Percentiles rank a stretch among this genome's conserved stretches.
Evolutionary conservation across 2,329 filamentous ascomycete species (phyloP).

Genomic region (Xylaria sp.): DNA sequence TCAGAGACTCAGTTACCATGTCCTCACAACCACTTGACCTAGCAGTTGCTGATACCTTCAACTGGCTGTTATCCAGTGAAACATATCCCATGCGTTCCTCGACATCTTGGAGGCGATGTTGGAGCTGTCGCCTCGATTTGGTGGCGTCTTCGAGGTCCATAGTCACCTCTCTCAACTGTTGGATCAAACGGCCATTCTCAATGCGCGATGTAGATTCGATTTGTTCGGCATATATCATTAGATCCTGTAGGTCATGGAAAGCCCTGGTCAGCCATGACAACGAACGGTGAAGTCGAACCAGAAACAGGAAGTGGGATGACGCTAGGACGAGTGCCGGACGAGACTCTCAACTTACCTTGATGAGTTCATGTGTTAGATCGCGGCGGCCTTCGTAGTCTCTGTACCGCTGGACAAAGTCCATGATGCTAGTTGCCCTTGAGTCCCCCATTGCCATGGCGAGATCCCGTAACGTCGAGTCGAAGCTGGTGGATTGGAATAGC

Average conservation of each 20-base stretch:
- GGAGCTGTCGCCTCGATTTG: slow-evolving; percentile 55
- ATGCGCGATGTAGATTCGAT: slow-evolving; percentile 50
- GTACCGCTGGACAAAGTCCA: slow-evolving; percentile 56
- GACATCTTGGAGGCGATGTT: slow-evolving; percentile 52
- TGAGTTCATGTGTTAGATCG: slow-evolving; percentile 50
- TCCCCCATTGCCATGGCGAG: slow-evolving; percentile 25
- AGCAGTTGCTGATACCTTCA: slow-evolving; percentile 50
- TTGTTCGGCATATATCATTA: slow-evolving; percentile 52
- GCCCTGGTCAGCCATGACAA: slow-evolving; percentile 10
- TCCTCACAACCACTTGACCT: slow-evolving; percentile 13
- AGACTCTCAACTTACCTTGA: slow-evolving; percentile 48
- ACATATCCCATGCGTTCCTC: slow-evolving; percentile 45
- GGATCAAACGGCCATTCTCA: slow-evolving; percentile 51
- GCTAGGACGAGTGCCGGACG: not conserved
- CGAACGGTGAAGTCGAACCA: slow-evolving; percentile 7
- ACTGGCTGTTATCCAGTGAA: slow-evolving; percentile 47
- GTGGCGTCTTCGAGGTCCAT: slow-evolving; percentile 59
- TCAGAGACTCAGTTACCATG: slow-evolving; percentile 28
- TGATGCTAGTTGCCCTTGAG: slow-evolving; percentile 43
- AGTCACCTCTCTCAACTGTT: slow-evolving; percentile 50
- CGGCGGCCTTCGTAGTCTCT: slow-evolving; percentile 50
- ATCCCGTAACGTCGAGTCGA: not conserved
- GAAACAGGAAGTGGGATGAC: slow-evolving; percentile 7
- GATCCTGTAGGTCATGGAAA: slow-evolving; percentile 46
- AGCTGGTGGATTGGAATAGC: not conserved